Evolutionary conservation across 2,329 filamentous ascomycete species (phyloP).

Genomic region (Venturia aucupariae): DNA sequence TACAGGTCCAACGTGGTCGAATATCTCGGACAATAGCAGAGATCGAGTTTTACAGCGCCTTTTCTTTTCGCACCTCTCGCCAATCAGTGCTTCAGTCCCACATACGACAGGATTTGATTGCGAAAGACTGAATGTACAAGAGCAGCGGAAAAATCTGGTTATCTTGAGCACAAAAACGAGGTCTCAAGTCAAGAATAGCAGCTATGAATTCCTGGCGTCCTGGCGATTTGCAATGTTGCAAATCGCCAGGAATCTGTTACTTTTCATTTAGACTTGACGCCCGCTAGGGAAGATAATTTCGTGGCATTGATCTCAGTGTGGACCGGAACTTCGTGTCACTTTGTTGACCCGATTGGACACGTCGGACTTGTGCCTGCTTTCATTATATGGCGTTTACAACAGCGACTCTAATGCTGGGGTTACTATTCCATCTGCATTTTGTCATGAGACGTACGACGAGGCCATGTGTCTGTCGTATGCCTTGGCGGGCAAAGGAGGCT

Average conservation of each 20-base stretch:
- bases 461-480: background rate
- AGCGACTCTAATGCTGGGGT: background rate
- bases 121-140: background rate
- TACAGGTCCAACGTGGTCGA: background rate
- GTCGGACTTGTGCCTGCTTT: background rate
- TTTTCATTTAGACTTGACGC: background rate
- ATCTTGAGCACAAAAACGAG: background rate
- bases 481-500: background rate
- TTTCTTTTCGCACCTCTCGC: too few relatives aligned
- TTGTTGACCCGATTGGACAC: background rate
- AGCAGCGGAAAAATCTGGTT: background rate
- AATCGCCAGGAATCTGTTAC: background rate
- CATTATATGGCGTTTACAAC: background rate
- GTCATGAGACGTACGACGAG: background rate
- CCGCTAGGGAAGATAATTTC: background rate
- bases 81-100: background rate
- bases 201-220: background rate
- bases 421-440: background rate
- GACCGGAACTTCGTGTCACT: background rate
- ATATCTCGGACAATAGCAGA: background rate
- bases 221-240: background rate
- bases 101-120: too few relatives aligned
- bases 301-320: background rate
- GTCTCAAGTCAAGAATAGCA: background rate
- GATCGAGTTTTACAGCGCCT: background rate